Percentiles rank a stretch among this genome's conserved stretches.
phyloP scores from a whole-genome alignment of 108 stramenopile species.

The Cyclotella choctawhatcheeana region DNA sequence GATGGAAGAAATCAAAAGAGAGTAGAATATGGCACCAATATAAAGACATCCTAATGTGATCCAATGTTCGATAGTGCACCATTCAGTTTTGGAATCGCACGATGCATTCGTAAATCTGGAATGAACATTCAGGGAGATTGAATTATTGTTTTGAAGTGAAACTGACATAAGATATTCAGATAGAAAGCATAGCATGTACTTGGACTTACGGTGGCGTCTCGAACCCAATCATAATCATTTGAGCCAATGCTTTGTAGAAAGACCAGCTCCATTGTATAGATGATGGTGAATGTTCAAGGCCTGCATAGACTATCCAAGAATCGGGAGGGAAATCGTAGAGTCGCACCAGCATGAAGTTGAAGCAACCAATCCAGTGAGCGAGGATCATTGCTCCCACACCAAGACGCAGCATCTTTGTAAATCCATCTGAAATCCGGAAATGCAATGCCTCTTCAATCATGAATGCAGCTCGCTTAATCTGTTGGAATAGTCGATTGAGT shows the following conservation, averaged over 20 bases:
- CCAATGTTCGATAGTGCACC: constrained; percentile 72
- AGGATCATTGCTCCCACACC: constrained; percentile 56
- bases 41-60: constrained; percentile 65
- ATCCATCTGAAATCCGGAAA: constrained; percentile 61
- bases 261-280: constrained; percentile 64
- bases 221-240: constrained; percentile 80
- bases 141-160: not conserved
- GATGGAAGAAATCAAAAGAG: constrained; percentile 68
- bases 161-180: not conserved
- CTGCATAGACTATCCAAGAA: constrained; percentile 63
- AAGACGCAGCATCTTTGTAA: constrained; percentile 58
- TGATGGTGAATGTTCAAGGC: constrained; percentile 41
- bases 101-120: constrained; percentile 59
- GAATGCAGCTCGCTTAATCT: constrained; percentile 43
- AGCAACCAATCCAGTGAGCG: constrained; percentile 75
- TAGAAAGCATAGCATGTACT: too few species aligned
- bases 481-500: constrained; percentile 55
- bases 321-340: constrained; percentile 60
- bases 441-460: constrained; percentile 61
- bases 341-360: constrained; percentile 63
- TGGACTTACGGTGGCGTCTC: constrained; percentile 69
- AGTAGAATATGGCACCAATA: constrained; percentile 68
- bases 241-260: constrained; percentile 70
- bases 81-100: constrained; percentile 54
- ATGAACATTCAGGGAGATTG: not conserved